Evolutionary conservation across 2,329 filamentous ascomycete genomes (phyloP).

Genomic region (Calonectria naviculata): DNA sequence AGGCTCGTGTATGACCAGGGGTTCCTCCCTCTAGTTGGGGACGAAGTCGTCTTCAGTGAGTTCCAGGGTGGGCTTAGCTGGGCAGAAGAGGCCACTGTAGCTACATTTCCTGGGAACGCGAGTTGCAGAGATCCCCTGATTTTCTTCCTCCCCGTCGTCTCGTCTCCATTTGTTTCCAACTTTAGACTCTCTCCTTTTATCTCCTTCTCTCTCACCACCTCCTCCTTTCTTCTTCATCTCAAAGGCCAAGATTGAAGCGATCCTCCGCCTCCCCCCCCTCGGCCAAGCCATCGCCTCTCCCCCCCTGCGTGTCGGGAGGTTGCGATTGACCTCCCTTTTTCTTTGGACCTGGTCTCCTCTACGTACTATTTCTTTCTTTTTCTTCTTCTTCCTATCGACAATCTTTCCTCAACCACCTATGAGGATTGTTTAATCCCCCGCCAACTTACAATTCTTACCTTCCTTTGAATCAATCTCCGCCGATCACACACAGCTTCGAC

Average conservation of each 20-base stretch:
- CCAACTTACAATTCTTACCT: constrained; percentile 28
- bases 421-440: constrained; percentile 36
- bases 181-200: constrained; percentile 23
- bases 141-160: constrained; percentile 27
- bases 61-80: constrained; percentile 18
- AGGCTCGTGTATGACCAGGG: not conserved
- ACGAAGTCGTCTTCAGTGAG: constrained; percentile 1
- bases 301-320: constrained; percentile 27
- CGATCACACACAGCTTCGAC: constrained; percentile 12
- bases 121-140: constrained; percentile 36
- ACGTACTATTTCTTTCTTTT: constrained; percentile 23
- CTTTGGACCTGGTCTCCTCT: constrained; percentile 25
- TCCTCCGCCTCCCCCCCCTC: constrained; percentile 12
- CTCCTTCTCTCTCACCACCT: constrained; percentile 30
- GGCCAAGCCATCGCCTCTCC: constrained; percentile 18
- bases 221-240: constrained; percentile 25
- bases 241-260: constrained; percentile 18
- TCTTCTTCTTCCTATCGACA: constrained; percentile 21
- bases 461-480: constrained; percentile 16
- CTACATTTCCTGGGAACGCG: constrained; percentile 46
- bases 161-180: constrained; percentile 9
- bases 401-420: constrained; percentile 29
- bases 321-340: constrained; percentile 28
- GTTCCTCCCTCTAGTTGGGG: not conserved
- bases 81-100: constrained; percentile 51